Percentiles rank a stretch among this genome's conserved stretches.
These are phyloP conservation scores for Penicillium sp. DNA, from an alignment of 2,329 filamentous ascomycete genomes.

Conservation along the genomic window DNA sequence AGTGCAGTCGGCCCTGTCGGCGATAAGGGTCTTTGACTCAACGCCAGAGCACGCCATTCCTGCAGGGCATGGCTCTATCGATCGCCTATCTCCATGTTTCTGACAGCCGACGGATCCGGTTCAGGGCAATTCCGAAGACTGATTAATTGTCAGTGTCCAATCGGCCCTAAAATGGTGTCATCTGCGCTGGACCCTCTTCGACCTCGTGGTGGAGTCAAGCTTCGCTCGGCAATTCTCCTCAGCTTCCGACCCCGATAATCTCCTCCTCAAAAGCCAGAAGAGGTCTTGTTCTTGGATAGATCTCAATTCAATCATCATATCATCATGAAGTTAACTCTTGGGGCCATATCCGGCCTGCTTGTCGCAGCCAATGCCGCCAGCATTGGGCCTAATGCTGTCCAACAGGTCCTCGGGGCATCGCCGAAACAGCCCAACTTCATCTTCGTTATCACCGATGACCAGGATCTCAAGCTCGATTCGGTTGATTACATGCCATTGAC, in stretches of 20 bases:
- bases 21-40: not conserved
- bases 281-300: not conserved
- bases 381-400: not conserved
- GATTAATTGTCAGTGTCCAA: not conserved
- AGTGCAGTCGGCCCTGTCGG: not conserved
- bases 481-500: constrained; percentile 58
- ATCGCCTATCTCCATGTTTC: not conserved
- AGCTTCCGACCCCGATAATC: not conserved
- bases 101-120: not conserved
- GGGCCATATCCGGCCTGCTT: not conserved
- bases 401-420: constrained; percentile 1
- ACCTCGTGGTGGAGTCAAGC: not conserved
- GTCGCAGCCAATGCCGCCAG: not conserved
- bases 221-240: not conserved
- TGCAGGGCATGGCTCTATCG: not conserved
- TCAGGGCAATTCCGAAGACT: not conserved
- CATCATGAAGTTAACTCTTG: not conserved
- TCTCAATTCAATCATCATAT: not conserved
- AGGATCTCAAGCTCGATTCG: constrained; percentile 53
- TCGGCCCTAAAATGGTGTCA: constrained; percentile 18
- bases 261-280: not conserved
- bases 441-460: constrained; percentile 71
- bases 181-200: not conserved
- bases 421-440: constrained; percentile 60
- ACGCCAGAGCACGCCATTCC: constrained; percentile 10